Percentiles rank a stretch among this genome's conserved stretches.
phyloP scores from a whole-genome alignment of 192 early-diverging fungal species.

The Phycomyces nitens region DNA sequence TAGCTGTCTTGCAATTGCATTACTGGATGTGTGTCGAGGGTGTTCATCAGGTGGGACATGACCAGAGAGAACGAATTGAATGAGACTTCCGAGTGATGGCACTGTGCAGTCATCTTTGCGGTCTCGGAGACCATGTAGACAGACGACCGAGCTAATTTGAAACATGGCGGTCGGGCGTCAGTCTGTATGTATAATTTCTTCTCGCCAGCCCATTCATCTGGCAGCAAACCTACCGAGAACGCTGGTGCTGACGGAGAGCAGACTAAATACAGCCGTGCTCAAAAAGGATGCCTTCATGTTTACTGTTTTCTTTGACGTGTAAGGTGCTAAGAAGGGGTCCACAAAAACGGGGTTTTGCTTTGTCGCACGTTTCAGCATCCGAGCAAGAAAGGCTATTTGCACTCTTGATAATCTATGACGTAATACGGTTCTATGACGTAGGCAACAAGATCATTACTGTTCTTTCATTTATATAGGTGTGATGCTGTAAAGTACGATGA shows the following conservation, averaged over 20 bases:
- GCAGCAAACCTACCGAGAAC: no score
- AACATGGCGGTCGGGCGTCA: neutral
- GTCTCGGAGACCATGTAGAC: constrained; percentile 24
- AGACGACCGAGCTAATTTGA: constrained; percentile 17
- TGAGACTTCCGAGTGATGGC: constrained; percentile 8
- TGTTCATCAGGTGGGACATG: constrained; percentile 26
- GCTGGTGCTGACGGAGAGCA: no score
- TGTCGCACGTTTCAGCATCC: neutral
- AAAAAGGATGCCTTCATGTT: no score
- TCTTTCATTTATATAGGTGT: neutral
- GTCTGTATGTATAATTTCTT: neutral
- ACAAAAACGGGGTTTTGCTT: constrained; percentile 3
- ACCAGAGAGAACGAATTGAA: constrained; percentile 12
- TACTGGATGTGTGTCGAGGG: constrained; percentile 4
- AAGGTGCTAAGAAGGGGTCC: no score
- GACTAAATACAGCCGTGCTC: no score
- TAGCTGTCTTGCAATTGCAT: constrained; percentile 15
- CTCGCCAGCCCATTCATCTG: neutral
- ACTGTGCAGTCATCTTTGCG: neutral
- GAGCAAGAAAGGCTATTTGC: neutral
- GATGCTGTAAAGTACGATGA: no score
- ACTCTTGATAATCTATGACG: neutral
- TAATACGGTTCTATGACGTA: neutral
- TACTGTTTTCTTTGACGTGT: no score
- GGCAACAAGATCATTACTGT: neutral